Evolutionary conservation across 164 flowering plant genomes (phyloP), one percentile per base, ranked within the genome.

Genomic region (Liriodendron chinense): DNA sequence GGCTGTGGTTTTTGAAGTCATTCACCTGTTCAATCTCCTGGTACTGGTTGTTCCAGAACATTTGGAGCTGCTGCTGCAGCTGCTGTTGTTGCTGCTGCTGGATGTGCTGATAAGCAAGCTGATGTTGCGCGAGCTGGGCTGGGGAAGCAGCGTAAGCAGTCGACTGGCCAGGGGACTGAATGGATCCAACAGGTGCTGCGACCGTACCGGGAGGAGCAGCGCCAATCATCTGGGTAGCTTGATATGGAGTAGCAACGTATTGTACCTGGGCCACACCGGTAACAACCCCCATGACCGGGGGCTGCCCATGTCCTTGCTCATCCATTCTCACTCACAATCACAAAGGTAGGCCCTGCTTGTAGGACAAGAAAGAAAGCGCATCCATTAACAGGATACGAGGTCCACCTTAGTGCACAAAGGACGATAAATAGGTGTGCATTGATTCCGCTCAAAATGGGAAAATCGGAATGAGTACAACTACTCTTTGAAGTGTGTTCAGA

Each of bases 1-100:
- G 79, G 82, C 88, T 88, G 67, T 92, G 96, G 81, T 92, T 90
- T 82, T 89, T 89, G 82, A 90, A 90, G 72, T 90, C 96, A 23
- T 79, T 78, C 20, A 83, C 84, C 74, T 87, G 88, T 81, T 89
- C 92, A 59, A 88, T 89, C 75, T 92, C 96, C 66, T 87, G 89
- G 75, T 73, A 84, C 76, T 90, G 92, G 71, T 72, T 84, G 10
- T 83, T 77, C 96, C 96, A 90, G 53, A 92, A 92, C 26, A 43
- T 75, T 77, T 87, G 88, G 63, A 92, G 89, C 73, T 90, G 96
- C 73, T 88, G 90, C 74, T 84, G 89, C 74, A 86, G 80, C 75
- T 88, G 94, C 67, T 85, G 89, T 43, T 88, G 91, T 70, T 87
- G 91, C 83, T 88, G 94, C 65, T 87, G 88, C 80, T 89, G 91